phyloP scores from a whole-genome alignment of 2,329 filamentous ascomycete species.

The Cyphellophora attinorum region DNA sequence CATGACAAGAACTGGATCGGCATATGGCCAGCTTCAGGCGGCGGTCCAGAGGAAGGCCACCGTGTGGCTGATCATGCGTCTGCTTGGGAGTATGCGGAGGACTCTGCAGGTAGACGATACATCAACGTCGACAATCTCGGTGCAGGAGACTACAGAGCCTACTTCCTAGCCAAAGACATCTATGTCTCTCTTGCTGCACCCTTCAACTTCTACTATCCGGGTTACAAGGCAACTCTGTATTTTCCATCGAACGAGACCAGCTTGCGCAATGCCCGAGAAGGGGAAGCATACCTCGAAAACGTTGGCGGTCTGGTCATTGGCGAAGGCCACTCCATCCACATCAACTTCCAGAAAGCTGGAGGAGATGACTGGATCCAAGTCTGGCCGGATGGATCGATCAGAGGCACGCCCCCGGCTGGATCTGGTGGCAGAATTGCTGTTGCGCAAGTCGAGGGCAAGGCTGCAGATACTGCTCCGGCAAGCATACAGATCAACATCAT shows the following conservation, averaged over 20 bases:
- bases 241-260: not conserved
- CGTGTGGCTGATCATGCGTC: not conserved
- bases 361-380: not conserved
- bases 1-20: not conserved
- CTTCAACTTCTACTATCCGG: not conserved
- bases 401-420: not conserved
- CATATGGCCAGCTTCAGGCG: not conserved
- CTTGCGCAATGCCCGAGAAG: not conserved
- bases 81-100: not conserved
- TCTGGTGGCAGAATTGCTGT: too few relatives aligned
- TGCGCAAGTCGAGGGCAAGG: not conserved
- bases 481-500: not conserved
- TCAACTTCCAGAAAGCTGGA: not conserved
- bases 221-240: not conserved
- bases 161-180: not conserved
- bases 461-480: not conserved
- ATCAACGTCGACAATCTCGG: not conserved
- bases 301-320: not conserved
- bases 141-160: not conserved
- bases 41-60: not conserved
- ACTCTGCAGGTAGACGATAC: not conserved
- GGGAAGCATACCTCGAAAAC: not conserved
- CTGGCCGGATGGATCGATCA: not conserved
- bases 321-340: not conserved
- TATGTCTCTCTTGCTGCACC: not conserved